Percentiles rank a stretch among this genome's conserved stretches.
These are phyloP conservation scores for Phytophthora pluvialis DNA, from an alignment of 352 stramenopile species.

Conservation along the genomic window DNA sequence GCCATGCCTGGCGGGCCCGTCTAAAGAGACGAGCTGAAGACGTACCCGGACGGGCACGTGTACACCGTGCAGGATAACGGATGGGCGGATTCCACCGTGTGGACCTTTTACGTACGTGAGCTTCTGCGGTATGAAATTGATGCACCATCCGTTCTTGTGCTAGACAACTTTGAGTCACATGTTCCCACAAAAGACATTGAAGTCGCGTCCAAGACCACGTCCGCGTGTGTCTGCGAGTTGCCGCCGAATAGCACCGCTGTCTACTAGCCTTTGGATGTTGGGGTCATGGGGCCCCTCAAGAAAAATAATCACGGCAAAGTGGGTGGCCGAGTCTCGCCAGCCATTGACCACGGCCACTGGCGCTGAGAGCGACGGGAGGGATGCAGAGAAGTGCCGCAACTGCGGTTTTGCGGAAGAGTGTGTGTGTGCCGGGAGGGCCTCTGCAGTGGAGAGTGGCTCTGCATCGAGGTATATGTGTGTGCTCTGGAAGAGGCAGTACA, in stretches of 20 bases:
- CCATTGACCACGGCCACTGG: no score
- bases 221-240: not conserved
- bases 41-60: no score
- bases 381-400: not conserved
- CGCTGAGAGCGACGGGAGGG: not conserved
- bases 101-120: no score
- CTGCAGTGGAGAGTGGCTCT: not conserved
- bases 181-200: not conserved
- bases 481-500: no score
- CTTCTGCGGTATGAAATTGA: not conserved
- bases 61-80: no score
- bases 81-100: no score
- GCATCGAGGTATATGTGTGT: not conserved
- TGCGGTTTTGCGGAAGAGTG: not conserved
- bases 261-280: not conserved
- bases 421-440: not conserved
- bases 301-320: not conserved
- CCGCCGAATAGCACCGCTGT: not conserved
- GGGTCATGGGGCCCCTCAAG: not conserved
- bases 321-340: not conserved
- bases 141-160: not conserved
- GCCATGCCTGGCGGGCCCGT: no score
- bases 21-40: no score
- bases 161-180: not conserved
- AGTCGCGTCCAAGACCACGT: not conserved